Evolutionary conservation across 768 basidiomycete species (phyloP), one percentile per base, ranked within the genome.

Genomic region (Gyrodon lividus): DNA sequence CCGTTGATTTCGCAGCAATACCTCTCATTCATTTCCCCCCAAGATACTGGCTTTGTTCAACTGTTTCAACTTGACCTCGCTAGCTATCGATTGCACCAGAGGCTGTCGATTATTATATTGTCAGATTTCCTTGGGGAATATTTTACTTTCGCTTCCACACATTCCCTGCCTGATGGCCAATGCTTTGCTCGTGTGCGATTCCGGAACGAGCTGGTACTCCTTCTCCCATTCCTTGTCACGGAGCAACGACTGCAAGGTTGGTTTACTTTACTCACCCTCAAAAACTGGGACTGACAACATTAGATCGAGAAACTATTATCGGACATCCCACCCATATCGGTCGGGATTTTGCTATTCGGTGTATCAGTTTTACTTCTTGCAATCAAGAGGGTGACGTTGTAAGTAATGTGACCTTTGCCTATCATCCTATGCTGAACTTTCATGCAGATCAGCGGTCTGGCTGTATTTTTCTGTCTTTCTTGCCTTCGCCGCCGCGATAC

Each of bases 261-360:
- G 79, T 72, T 6, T 20, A 59, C 26, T 44, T 37, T 8, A 17
- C 50, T 22, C 20, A 31, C 37, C n/a, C 13, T 28, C n/a, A n/a
- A 47, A 13, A 43, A 17, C 30, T 10, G 4, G 22, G 12, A 46
- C 56, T 60, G 35, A 58, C 43, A 24, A 50, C 26, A 57, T 17
- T 46, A 87, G 84, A 68, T 86, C 37, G 77, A 80, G 51, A 68
- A 73, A 56, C 62, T 87, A 37, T 71, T 89, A 40, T 71, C 79
- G 16, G 84, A 86, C 55, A 81, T 89, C 48, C 87, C 87, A 19
- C 73, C 86, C 55, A 79, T 86, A 60, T 79, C 77, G 56, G 76
- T 82, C 37, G 87, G 86, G 30, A 71, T 87, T n/a, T 69, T 86
- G 62, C 77, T 77, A 20, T 79, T 88, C 48, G 84, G 79, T 13